Conservation (phyloP, 2,329 filamentous ascomycete species). For the Ophiocordyceps camponoti-floridani region DNA sequence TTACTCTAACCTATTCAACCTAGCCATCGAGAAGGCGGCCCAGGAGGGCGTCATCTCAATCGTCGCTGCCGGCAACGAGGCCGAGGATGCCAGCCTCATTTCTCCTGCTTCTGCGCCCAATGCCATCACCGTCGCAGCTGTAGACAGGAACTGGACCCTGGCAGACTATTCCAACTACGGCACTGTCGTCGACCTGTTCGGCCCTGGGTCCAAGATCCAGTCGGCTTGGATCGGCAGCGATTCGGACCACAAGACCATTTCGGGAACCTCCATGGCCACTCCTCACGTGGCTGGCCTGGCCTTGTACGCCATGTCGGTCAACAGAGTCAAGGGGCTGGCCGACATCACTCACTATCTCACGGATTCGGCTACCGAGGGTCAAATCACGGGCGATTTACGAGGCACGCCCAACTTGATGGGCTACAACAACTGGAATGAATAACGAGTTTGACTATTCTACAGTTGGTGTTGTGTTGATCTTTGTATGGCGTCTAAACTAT, state of each 20-base stretch:
- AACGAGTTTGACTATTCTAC: neutral
- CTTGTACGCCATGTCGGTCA: conserved; percentile 25
- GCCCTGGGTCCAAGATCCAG: conserved; percentile 25
- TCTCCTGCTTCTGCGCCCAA: conserved; percentile 14
- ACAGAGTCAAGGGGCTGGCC: conserved; percentile 14
- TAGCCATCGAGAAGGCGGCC: conserved; percentile 26
- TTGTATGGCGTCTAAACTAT: neutral
- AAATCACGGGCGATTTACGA: conserved; percentile 18
- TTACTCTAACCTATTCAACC: conserved; percentile 27
- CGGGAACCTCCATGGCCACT: conserved; percentile 46
- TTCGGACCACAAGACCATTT: conserved; percentile 26
- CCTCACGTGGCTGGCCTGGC: conserved; percentile 43
- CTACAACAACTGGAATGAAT: conserved; percentile 25
- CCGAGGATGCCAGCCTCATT: conserved; percentile 7
- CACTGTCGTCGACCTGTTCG: conserved; percentile 28
- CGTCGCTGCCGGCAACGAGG: conserved; percentile 36
- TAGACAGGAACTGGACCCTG: conserved; percentile 18
- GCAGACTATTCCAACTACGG: conserved; percentile 35
- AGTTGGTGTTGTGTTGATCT: neutral
- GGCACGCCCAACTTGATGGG: conserved; percentile 27
- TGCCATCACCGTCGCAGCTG: conserved; percentile 16
- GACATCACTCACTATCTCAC: conserved; percentile 24
- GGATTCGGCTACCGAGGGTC: conserved; percentile 20
- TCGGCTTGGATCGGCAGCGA: conserved; percentile 28
- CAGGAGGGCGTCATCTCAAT: conserved; percentile 28